Conservation (phyloP, 2,329 filamentous ascomycete genomes). For the Fusarium azukiicola region DNA sequence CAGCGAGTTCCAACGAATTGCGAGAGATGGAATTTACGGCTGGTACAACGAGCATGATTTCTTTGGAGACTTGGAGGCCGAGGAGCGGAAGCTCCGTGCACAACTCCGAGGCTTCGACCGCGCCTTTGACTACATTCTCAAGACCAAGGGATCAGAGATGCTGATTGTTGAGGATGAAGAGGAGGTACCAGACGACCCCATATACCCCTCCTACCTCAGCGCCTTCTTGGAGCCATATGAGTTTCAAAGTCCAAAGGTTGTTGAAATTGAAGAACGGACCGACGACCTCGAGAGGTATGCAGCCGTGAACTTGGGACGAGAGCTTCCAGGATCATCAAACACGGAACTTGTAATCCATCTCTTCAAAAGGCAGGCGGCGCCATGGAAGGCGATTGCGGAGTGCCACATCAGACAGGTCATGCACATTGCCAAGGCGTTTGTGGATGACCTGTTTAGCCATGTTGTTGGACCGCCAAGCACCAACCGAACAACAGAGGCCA, state of each 20-base stretch:
- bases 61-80: conserved; percentile 55
- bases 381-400: conserved; percentile 64
- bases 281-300: conserved; percentile 58
- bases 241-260: conserved; percentile 52
- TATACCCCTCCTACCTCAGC: conserved; percentile 55
- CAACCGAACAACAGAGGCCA: conserved; percentile 44
- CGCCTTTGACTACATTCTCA: conserved; percentile 55
- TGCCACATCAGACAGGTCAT: conserved; percentile 60
- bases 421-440: conserved; percentile 58
- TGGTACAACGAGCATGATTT: conserved; percentile 60
- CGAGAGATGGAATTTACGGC: conserved; percentile 55
- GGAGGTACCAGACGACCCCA: background rate
- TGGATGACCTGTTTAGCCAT: conserved; percentile 61
- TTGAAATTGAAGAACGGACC: conserved; percentile 44
- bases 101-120: conserved; percentile 56
- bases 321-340: conserved; percentile 65
- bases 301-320: conserved; percentile 63
- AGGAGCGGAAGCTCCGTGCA: conserved; percentile 55
- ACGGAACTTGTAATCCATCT: conserved; percentile 62
- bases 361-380: conserved; percentile 63
- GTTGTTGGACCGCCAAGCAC: conserved; percentile 51
- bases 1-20: conserved; percentile 59
- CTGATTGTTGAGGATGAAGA: conserved; percentile 35
- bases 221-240: conserved; percentile 56
- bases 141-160: conserved; percentile 49